Base-by-base conservation (phyloP, 2,329 filamentous ascomycete genomes). In the Aspergillus sp. region DNA sequence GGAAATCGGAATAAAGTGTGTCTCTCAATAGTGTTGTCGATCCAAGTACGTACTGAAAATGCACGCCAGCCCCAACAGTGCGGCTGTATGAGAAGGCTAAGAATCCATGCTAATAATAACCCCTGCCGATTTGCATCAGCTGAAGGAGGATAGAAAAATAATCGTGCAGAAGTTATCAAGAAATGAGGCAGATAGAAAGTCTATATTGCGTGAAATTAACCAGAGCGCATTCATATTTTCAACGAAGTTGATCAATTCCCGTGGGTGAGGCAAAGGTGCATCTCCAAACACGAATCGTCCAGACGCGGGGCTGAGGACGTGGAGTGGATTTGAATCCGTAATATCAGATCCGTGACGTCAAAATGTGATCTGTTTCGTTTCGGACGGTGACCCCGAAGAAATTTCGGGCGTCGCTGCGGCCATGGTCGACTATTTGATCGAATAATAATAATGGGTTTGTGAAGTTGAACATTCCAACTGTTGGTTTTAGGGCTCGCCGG, bases 21-120 rank as follows among this genome's bases (percentile, higher is more conserved):
- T 24, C 37, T 3, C 48, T 40, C 48, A 50, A 50, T 50, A 50
- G 48, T n/a, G 33, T 39, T 27, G 48, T 24, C 48, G 48, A 50
- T 50, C 48, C 12, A 23, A 40, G n/a, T n/a, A 24, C 33, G 9
- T 4, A 31, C 27, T 31, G 27, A 31, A 31, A 31, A 31, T 14
- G 19, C 11, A 24, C 23, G 12, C 7, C 48, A 39, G 48, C 19
- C 48, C 21, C 21, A 23, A 12, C 17, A 21, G 39, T 33, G n/a
- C 40, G 43, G 17, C 17, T 15, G 39, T 33, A 11, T 24, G 43
- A 17, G 23, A 43, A 43, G 40, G 9, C 14, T 21, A 14, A 4
- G 6, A 21, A 43, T 21, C 19, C 35, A 5, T 37, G 4, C 35
- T 31, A 31, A 31, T 43, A 21, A 5, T 17, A 21, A 21, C 21